phyloP scores from a whole-genome alignment of 768 basidiomycete species.

The Leccinum disarticulatum region DNA sequence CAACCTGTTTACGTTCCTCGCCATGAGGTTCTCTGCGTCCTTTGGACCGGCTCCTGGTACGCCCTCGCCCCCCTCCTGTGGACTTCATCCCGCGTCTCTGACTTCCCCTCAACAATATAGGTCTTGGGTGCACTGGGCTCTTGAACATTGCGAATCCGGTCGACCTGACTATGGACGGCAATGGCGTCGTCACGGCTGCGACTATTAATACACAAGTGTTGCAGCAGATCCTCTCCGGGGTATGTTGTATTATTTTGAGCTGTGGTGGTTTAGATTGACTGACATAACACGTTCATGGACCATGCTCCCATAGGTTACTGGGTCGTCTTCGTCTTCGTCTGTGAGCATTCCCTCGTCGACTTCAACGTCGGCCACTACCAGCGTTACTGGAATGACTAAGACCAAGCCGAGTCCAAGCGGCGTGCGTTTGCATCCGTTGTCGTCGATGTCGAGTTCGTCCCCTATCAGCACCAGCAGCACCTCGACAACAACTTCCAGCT shows the following conservation, averaged over 20 bases:
- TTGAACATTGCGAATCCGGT: constrained; percentile 27
- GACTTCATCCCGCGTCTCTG: neutral
- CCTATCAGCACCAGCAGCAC: neutral
- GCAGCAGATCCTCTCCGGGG: constrained; percentile 18
- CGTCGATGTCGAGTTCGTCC: neutral
- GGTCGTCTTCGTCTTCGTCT: constrained; percentile 1
- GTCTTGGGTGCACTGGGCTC: constrained; percentile 22
- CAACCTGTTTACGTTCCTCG: constrained; percentile 30
- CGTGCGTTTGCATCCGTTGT: neutral
- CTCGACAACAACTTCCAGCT: neutral
- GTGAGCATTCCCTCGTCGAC: neutral
- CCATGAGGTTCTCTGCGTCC: constrained; percentile 28
- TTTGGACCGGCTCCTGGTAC: constrained; percentile 27
- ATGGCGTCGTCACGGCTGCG: constrained; percentile 28
- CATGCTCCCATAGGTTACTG: neutral
- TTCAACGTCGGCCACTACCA: neutral
- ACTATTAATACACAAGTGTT: constrained; percentile 21
- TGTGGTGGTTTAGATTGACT: neutral
- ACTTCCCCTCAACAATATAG: constrained; percentile 6
- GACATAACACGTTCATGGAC: neutral
- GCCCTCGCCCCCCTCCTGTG: neutral
- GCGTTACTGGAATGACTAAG: neutral
- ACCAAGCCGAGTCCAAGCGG: neutral
- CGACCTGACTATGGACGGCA: constrained; percentile 23
- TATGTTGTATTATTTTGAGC: neutral